A percentile compares a stretch with the other conserved stretches of the same genome.
These are phyloP conservation scores for Phytopythium helicoides DNA, from an alignment of 352 stramenopile genomes.

Conservation along the genomic window DNA sequence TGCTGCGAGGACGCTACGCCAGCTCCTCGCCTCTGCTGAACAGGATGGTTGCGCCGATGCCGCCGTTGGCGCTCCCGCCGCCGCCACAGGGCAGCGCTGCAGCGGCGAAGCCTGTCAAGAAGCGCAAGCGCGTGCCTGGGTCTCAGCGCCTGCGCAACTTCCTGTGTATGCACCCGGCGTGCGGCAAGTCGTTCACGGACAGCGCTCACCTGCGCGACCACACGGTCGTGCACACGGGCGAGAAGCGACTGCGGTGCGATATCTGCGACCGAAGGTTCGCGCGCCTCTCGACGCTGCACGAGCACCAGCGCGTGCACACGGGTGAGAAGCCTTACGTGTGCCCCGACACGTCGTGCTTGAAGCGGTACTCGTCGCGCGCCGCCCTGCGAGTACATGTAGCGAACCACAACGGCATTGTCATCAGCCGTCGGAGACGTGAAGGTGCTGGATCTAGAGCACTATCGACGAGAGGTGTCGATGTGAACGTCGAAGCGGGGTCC, in stretches of 20 bases:
- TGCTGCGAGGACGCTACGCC: background rate
- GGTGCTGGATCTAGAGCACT: background rate
- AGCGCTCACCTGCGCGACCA: constrained; percentile 68
- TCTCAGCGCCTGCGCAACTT: constrained; percentile 66
- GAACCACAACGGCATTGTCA: constrained; percentile 19
- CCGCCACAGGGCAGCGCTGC: constrained; percentile 8
- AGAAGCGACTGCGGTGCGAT: constrained; percentile 53
- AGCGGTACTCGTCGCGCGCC: constrained; percentile 64
- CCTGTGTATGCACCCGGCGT: constrained; percentile 60
- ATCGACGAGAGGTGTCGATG: too few species aligned
- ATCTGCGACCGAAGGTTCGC: constrained; percentile 53
- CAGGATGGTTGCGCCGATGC: background rate
- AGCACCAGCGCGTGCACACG: constrained; percentile 68
- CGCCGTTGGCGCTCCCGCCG: constrained; percentile 13
- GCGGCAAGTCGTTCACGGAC: constrained; percentile 68
- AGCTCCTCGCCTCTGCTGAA: background rate
- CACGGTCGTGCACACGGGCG: constrained; percentile 70
- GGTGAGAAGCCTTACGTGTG: constrained; percentile 73
- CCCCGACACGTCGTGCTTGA: constrained; percentile 42
- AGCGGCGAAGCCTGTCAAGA: constrained; percentile 13
- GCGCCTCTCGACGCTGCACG: constrained; percentile 50
- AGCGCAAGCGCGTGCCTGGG: constrained; percentile 38
- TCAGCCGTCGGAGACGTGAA: background rate
- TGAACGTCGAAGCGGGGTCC: too few species aligned
- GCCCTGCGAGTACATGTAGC: constrained; percentile 58